Evolutionary conservation across 1,139 yeast species (phyloP).

Genomic region (Debaryomyces singareniensis): DNA sequence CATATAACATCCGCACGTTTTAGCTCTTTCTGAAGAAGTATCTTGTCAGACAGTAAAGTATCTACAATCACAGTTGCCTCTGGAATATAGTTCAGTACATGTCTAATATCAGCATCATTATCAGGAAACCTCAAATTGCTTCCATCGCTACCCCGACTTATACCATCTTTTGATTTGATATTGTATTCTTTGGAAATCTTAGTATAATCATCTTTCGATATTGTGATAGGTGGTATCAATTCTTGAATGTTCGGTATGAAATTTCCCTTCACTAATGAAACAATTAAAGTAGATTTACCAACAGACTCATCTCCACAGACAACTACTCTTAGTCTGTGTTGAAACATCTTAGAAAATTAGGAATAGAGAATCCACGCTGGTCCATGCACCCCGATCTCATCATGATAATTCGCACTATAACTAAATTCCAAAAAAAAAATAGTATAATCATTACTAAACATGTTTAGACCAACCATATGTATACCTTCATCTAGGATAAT

Average conservation of each 20-base stretch:
- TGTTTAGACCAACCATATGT: no score
- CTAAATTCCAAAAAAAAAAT: no score
- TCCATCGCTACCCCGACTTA: no score
- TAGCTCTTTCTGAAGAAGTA: constrained; percentile 61
- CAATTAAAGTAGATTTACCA: constrained; percentile 73
- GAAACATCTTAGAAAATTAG: constrained; percentile 21
- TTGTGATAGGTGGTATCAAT: constrained; percentile 76
- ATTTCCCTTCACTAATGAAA: constrained; percentile 73
- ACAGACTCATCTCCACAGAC: constrained; percentile 96
- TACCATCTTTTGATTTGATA: constrained; percentile 2
- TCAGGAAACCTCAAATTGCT: not conserved
- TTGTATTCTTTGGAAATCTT: constrained; percentile 19
- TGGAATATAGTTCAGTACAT: constrained; percentile 47
- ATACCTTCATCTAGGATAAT: not conserved
- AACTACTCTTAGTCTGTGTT: constrained; percentile 63
- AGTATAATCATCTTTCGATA: constrained; percentile 39
- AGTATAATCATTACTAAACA: no score
- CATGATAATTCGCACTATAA: no score
- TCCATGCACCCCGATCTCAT: no score
- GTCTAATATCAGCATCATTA: constrained; percentile 4
- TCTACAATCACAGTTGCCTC: constrained; percentile 70
- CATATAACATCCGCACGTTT: constrained; percentile 86
- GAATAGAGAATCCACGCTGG: no score
- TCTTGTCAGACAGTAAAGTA: constrained; percentile 64
- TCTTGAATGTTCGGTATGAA: constrained; percentile 71